Evolutionary conservation across 495 filamentous ascomycete genomes (phyloP), one percentile per base, ranked within the genome.

Genomic region (Trichoderma gamsii): DNA sequence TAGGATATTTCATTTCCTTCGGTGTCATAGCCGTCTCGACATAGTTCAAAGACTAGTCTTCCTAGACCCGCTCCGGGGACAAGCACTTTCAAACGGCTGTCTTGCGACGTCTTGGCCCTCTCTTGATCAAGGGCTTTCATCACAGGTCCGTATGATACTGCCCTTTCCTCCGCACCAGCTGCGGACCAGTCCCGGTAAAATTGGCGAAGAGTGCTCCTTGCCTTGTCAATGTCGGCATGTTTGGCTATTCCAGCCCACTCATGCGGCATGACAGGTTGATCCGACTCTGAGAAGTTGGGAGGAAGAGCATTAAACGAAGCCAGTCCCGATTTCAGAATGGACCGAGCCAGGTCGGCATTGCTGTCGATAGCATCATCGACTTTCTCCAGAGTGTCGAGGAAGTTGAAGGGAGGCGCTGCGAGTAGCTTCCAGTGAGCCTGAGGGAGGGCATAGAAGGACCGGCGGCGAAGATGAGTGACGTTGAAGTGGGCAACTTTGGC

Each of bases 1-100:
- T 94, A 97, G 18, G 92, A 96, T 70, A 98, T 93, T 79, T 99
- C 95, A 70, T 98, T 99, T 15, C 96, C 95, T 75, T 98, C 92
- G 1, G 86, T 84, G 0, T 82, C 75, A 77, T 86, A 97, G 16
- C 95, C 95, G 6, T 80, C 82, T n/a, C 78, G 78, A 72, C 88
- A 92, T 63, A 97, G 79, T 15, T 99, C 95, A 72, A 94, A 92
- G 5, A 96, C 90, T 11, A 97, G 78, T 4, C 95, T 86, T 15
- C 92, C 93, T 35, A 99, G 79, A 1, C 95, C 95, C 4, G 93
- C 94, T 5, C 96, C 95, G 3, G 96, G 92, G 29, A 98, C 88
- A 7, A 99, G 81, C 12, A 99, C 85, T 59, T 81, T 89, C 51
- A 92, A 78, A 8, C 65, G 72, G 73, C 69, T 64, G 63, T 5